These are phyloP conservation scores for Diaporthe sp. DNA, from an alignment of 2,329 filamentous ascomycete species.

Conservation along the genomic window DNA sequence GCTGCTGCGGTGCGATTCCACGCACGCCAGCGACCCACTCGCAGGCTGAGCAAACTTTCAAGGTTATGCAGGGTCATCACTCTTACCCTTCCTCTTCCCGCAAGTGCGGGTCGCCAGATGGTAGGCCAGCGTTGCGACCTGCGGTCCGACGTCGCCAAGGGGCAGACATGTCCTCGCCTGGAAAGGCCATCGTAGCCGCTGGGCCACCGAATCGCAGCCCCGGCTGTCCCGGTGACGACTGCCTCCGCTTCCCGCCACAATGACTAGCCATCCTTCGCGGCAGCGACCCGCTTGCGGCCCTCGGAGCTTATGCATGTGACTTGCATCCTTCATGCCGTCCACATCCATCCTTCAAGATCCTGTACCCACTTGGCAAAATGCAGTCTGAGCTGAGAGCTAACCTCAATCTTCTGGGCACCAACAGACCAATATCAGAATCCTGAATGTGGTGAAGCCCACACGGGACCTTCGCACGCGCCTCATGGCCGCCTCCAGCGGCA, in stretches of 20 bases:
- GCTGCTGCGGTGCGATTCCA: conserved; percentile 32
- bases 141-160: neutral
- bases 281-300: conserved; percentile 36
- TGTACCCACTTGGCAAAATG: conserved; percentile 19
- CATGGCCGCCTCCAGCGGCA: conserved; percentile 78
- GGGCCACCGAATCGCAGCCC: conserved; percentile 23
- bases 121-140: conserved; percentile 19
- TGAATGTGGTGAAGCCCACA: conserved; percentile 81
- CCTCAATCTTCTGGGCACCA: conserved; percentile 40
- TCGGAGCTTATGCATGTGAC: conserved; percentile 34
- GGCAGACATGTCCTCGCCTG: conserved; percentile 1
- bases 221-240: conserved; percentile 26
- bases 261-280: conserved; percentile 31
- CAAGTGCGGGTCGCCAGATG: conserved; percentile 5
- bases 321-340: conserved; percentile 32
- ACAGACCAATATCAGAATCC: conserved; percentile 76
- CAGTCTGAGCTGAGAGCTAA: conserved; percentile 37
- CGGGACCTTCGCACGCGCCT: conserved; percentile 87
- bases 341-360: conserved; percentile 28
- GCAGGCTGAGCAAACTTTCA: conserved; percentile 19
- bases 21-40: conserved; percentile 28
- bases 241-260: conserved; percentile 6
- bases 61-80: conserved; percentile 25
- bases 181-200: conserved; percentile 34
- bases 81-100: conserved; percentile 1